These are phyloP conservation scores for Blastomyces percursus DNA, from an alignment of 2,329 filamentous ascomycete genomes.

Conservation along the genomic window DNA sequence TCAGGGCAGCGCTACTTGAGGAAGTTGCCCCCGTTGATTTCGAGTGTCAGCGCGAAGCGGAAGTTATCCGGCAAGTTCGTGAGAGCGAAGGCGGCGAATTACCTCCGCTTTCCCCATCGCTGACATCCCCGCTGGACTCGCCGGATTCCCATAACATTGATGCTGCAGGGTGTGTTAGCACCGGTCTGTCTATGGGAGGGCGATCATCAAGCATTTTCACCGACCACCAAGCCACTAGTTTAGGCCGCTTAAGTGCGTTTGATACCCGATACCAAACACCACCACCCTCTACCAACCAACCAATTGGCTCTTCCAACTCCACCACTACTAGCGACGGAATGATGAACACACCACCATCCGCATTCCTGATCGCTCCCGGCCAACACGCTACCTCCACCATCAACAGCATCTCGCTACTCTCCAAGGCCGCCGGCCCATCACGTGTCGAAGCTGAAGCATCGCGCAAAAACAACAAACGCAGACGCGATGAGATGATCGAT, in stretches of 20 bases:
- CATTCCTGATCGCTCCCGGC: not conserved
- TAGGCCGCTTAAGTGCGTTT: constrained; percentile 69
- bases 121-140: constrained; percentile 43
- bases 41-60: constrained; percentile 80
- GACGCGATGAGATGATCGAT: constrained; percentile 88
- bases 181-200: constrained; percentile 16
- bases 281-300: constrained; percentile 45
- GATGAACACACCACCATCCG: constrained; percentile 30
- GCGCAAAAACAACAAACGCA: constrained; percentile 43
- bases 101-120: constrained; percentile 33
- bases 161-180: constrained; percentile 11
- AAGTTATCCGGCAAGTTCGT: constrained; percentile 88
- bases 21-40: constrained; percentile 79
- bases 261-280: constrained; percentile 58
- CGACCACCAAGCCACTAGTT: constrained; percentile 58
- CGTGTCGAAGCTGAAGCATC: constrained; percentile 10
- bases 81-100: constrained; percentile 69
- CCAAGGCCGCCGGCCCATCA: constrained; percentile 13
- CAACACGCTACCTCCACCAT: not conserved
- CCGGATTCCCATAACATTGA: constrained; percentile 20
- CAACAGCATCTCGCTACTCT: constrained; percentile 9
- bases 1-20: constrained; percentile 78
- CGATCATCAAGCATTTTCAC: constrained; percentile 58
- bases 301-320: constrained; percentile 41
- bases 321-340: constrained; percentile 31